Percentiles rank a stretch among this genome's conserved stretches.
Evolutionary conservation across 2,329 filamentous ascomycete genomes (phyloP).

Genomic region (Xylariaceae sp.): DNA sequence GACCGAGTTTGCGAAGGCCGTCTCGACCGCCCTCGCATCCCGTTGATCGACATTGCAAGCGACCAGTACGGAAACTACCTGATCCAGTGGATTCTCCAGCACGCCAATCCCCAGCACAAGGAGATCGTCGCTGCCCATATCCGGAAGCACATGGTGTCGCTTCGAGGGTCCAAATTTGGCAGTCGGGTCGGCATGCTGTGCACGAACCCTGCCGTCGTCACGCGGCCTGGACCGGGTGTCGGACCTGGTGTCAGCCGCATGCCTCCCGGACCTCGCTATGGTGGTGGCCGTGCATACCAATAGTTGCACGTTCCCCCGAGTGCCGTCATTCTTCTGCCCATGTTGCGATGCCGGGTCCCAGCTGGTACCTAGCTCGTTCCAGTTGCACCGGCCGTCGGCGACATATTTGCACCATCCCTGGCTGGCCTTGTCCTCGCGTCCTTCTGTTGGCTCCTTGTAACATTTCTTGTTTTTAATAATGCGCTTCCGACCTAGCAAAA

Average conservation of each 20-base stretch:
- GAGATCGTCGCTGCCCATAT: slow-evolving; percentile 93
- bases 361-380: too few species aligned
- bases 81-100: slow-evolving; percentile 92
- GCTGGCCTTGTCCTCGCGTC: slow-evolving; percentile 1
- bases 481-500: slow-evolving; percentile 16
- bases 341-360: slow-evolving; percentile 3
- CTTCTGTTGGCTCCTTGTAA: slow-evolving; percentile 10
- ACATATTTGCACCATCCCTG: slow-evolving; percentile 4
- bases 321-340: slow-evolving; percentile 7
- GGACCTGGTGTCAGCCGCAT: slow-evolving; percentile 60
- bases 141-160: slow-evolving; percentile 98
- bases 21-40: slow-evolving; percentile 86
- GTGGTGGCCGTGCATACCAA: slow-evolving; percentile 50
- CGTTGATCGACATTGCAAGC: slow-evolving; percentile 94
- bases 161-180: slow-evolving; percentile 96
- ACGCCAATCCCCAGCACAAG: slow-evolving; percentile 79
- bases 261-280: slow-evolving; percentile 54
- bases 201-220: slow-evolving; percentile 86
- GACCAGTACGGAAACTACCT: slow-evolving; percentile 99
- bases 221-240: slow-evolving; percentile 78
- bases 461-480: slow-evolving; percentile 17
- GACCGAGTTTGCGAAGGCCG: slow-evolving; percentile 91
- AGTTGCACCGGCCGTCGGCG: too few species aligned
- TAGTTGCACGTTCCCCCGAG: slow-evolving; percentile 30
- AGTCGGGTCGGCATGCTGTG: slow-evolving; percentile 98